Percentiles rank a stretch among this genome's conserved stretches.
phyloP scores from a whole-genome alignment of 345 rosid genomes.

The Microthlaspi erraticum region DNA sequence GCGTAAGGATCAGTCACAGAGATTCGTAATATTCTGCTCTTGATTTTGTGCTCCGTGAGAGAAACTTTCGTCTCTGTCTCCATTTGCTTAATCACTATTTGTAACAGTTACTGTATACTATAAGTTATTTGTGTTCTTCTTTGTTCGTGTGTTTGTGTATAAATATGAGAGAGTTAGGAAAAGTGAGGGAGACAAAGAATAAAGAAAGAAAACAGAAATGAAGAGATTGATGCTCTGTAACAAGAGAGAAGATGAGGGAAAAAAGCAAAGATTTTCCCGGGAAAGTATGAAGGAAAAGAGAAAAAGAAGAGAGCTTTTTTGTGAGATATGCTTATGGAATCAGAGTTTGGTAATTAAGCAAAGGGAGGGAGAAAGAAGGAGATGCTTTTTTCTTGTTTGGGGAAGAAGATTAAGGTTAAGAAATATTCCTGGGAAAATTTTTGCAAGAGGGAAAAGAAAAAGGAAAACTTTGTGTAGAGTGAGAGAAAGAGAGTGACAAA shows the following conservation, averaged over 20 bases:
- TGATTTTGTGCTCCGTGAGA: constrained; percentile 51
- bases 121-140: constrained; percentile 35
- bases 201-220: neutral
- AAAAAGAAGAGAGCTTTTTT: constrained; percentile 39
- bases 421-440: constrained; percentile 31
- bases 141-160: constrained; percentile 21
- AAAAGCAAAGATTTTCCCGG: constrained; percentile 22
- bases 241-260: constrained; percentile 21
- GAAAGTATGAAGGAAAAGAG: constrained; percentile 24
- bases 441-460: constrained; percentile 25
- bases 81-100: neutral
- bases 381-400: constrained; percentile 38
- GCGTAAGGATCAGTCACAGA: constrained; percentile 82
- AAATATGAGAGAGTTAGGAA: constrained; percentile 5
- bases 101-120: constrained; percentile 44
- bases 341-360: constrained; percentile 39
- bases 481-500: constrained; percentile 11
- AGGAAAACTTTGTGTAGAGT: constrained; percentile 12
- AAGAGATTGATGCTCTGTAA: constrained; percentile 40
- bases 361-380: constrained; percentile 2
- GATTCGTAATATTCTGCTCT: constrained; percentile 60
- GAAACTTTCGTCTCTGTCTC: constrained; percentile 42
- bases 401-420: constrained; percentile 27
- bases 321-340: constrained; percentile 38
- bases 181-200: constrained; percentile 12